These are phyloP conservation scores for Withania somnifera DNA, from an alignment of 305 asterid species.

Conservation along the genomic window DNA sequence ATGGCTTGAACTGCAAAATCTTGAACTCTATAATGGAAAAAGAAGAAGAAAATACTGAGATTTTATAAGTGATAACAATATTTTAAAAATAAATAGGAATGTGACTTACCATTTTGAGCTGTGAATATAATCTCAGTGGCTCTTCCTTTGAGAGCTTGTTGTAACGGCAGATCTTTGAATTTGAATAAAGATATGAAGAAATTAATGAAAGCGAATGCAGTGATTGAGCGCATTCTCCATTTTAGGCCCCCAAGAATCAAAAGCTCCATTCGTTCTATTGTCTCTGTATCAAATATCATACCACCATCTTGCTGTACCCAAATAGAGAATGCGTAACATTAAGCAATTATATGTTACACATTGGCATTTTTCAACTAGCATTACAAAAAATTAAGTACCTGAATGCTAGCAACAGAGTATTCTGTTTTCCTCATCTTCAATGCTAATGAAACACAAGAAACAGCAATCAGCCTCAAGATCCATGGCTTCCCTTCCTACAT, in stretches of 20 bases:
- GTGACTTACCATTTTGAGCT: conserved; percentile 47
- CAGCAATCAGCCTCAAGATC: conserved; percentile 39
- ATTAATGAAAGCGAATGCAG: conserved; percentile 39
- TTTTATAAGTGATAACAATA: background rate
- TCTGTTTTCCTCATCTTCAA: conserved; percentile 49
- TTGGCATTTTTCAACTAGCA: background rate
- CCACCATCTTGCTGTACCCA: conserved; percentile 26
- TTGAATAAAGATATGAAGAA: conserved; percentile 38
- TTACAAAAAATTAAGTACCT: conserved; percentile 16
- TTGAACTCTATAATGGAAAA: conserved; percentile 26
- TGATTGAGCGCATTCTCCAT: conserved; percentile 69
- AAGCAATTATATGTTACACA: background rate
- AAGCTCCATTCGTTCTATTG: conserved; percentile 51
- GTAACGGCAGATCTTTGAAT: conserved; percentile 21
- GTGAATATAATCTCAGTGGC: conserved; percentile 36
- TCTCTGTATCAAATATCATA: conserved; percentile 18
- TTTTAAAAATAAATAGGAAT: background rate
- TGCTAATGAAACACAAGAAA: conserved; percentile 59
- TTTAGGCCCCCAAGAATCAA: conserved; percentile 49
- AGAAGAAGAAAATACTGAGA: background rate
- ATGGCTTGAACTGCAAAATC: conserved; percentile 47
- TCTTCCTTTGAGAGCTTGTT: conserved; percentile 34
- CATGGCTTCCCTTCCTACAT: conserved; percentile 52
- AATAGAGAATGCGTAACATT: background rate
- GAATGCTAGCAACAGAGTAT: conserved; percentile 25